Conservation (phyloP, 2,329 filamentous ascomycete species). For the Aspergillus ruber region DNA sequence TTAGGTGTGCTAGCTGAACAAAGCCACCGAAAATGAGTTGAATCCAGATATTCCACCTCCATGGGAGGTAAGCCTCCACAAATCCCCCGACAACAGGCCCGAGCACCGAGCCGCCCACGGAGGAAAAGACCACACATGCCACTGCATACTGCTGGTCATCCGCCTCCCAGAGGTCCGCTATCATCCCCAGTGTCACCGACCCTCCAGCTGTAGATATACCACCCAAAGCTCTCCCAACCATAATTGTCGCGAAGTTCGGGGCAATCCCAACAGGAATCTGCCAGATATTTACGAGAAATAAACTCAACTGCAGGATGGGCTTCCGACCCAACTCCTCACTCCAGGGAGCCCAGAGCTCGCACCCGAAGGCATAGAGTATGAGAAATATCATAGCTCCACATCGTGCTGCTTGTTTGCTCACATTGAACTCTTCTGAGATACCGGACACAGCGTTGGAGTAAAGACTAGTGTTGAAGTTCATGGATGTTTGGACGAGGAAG, state of each 20-base stretch:
- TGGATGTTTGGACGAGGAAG: slow-evolving; percentile 63
- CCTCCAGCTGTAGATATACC: slow-evolving; percentile 62
- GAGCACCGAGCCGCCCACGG: slow-evolving; percentile 64
- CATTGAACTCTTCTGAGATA: slow-evolving; percentile 57
- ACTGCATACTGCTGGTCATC: slow-evolving; percentile 65
- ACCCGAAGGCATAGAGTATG: slow-evolving; percentile 70
- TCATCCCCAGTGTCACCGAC: slow-evolving; percentile 35
- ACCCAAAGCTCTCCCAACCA: slow-evolving; percentile 59
- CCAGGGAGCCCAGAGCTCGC: slow-evolving; percentile 78
- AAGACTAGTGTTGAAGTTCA: slow-evolving; percentile 67
- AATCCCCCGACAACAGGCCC: slow-evolving; percentile 69
- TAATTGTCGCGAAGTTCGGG: slow-evolving; percentile 60
- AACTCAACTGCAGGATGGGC: slow-evolving; percentile 61
- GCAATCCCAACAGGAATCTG: slow-evolving; percentile 63
- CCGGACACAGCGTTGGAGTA: slow-evolving; percentile 61
- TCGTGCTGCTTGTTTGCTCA: slow-evolving; percentile 59
- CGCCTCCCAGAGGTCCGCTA: slow-evolving; percentile 62
- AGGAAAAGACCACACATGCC: slow-evolving; percentile 66
- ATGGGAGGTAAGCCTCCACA: slow-evolving; percentile 56
- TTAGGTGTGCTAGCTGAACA: slow-evolving; percentile 58
- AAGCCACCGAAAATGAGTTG: slow-evolving; percentile 66
- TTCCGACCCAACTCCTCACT: slow-evolving; percentile 69
- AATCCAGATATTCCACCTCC: slow-evolving; percentile 74
- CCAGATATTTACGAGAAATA: slow-evolving; percentile 68
- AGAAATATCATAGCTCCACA: slow-evolving; percentile 68